Percentiles rank a stretch among this genome's conserved stretches.
Evolutionary conservation across 2,329 filamentous ascomycete species (phyloP).

Genomic region (Colletotrichum sublineola): DNA sequence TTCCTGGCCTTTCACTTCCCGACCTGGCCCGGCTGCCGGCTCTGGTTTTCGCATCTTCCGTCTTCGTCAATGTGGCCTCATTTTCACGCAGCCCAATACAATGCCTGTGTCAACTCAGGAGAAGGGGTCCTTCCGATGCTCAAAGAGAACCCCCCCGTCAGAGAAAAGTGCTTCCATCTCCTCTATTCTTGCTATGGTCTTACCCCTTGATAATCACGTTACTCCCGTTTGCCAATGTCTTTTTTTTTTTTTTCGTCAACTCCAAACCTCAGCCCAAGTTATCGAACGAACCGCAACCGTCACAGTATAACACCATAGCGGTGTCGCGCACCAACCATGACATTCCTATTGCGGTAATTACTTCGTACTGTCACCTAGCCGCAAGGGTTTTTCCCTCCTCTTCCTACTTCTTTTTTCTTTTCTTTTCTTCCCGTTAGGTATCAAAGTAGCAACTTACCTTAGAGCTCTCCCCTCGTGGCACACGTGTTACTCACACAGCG

Average conservation of each 20-base stretch:
- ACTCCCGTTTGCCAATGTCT: not conserved
- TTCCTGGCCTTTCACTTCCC: not conserved
- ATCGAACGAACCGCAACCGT: not conserved
- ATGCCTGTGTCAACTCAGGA: not conserved
- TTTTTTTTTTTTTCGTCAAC: not conserved
- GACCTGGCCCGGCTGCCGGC: conserved; percentile 14
- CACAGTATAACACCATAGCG: not conserved
- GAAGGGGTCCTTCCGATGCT: not conserved
- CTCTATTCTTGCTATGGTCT: not conserved
- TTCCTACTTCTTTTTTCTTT: not conserved
- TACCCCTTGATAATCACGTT: not conserved
- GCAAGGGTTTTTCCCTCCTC: not conserved
- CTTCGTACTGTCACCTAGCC: not conserved
- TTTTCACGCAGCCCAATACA: not conserved
- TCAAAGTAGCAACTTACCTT: too few relatives aligned
- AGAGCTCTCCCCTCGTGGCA: too few relatives aligned
- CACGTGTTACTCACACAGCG: not conserved
- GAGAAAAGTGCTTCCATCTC: not conserved
- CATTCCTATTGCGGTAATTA: not conserved
- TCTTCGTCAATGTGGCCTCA: too few relatives aligned
- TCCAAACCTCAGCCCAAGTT: not conserved
- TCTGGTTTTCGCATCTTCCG: too few relatives aligned
- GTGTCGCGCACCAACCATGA: not conserved
- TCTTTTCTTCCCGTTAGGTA: not conserved
- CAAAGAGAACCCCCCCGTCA: not conserved